Base-by-base conservation (phyloP, 768 basidiomycete species). In the Zangia roseola region DNA sequence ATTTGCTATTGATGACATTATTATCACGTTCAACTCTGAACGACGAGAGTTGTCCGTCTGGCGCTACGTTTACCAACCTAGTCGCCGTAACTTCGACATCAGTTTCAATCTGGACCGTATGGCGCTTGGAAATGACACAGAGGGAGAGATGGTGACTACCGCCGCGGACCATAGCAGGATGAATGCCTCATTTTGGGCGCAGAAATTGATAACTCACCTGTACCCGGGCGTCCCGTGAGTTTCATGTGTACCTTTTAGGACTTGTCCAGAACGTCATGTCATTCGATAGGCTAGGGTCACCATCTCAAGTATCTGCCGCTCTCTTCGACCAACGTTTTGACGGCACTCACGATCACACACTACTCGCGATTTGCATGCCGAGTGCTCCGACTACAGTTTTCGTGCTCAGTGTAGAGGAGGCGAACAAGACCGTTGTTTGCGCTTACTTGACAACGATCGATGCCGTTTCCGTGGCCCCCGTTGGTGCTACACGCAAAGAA, bases 161-260 rank as follows among this genome's bases (percentile, higher is more conserved):
- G 71, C 77, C 1, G 71, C 74, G 17, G 82, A 84, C 49, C 76
- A 84, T 58, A 81, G 79, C 6, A 74, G 82, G 50, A 84, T 88
- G 81, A 81, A 80, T 44, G 78, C 86, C 2, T 74, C 82, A 0
- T 86, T 81, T 59, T 91, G 89, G 88, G 79, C 85, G 67, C 81
- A 90, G 55, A 74, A 69, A 43, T 54, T 91, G 14, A 65, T 74
- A 45, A 71, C 76, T 13, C 74, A 77, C 45, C 70, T 77, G n/a
- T 70, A 82, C 16, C 55, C 73, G 0, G 62, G 68, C 40, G 59
- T 59, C 37, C 77, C 80, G 89, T 90, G 61, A 70, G 81, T 58
- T 65, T 46, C 65, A 43, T 23, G 21, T 49, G 31, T 52, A 13
- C 24, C 0, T 41, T 36, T 23, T 26, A 19, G 16, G 28, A 24